phyloP scores from a whole-genome alignment of 805 yeast species.

The Wickerhamiella cacticola region DNA sequence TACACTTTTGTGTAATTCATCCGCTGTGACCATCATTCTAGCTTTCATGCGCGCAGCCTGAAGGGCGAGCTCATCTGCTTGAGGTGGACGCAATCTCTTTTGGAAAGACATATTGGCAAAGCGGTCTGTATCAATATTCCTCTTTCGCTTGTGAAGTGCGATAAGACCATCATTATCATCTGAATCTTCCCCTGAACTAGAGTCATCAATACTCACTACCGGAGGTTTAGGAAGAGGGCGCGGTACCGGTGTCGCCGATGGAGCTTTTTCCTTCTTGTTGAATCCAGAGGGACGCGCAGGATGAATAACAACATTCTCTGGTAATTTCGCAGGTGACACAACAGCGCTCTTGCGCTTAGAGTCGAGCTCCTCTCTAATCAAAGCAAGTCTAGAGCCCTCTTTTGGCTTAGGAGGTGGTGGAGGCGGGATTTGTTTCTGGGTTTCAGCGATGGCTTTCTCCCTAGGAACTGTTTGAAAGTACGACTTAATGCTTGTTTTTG shows the following conservation, averaged over 20 bases:
- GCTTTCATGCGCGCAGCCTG: constrained; percentile 70
- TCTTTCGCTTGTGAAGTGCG: constrained; percentile 16
- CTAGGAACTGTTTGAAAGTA: constrained; percentile 5
- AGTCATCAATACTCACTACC: neutral
- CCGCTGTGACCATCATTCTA: constrained; percentile 65
- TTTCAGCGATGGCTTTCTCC: constrained; percentile 2
- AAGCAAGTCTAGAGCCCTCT: constrained; percentile 1
- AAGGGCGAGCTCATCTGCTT: constrained; percentile 35
- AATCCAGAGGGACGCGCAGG: constrained; percentile 44
- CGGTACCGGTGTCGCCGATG: neutral
- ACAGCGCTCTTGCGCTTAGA: neutral
- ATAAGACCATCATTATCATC: constrained; percentile 30
- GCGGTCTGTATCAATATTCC: constrained; percentile 17
- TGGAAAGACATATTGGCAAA: constrained; percentile 4
- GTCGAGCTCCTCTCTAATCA: constrained; percentile 5
- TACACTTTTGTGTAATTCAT: constrained; percentile 57
- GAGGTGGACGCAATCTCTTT: constrained; percentile 15
- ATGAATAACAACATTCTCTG: constrained; percentile 22
- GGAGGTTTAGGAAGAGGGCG: neutral
- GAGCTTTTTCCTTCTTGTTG: constrained; percentile 30
- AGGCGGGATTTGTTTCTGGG: constrained; percentile 3
- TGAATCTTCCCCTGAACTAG: constrained; percentile 17
- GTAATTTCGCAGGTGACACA: neutral
- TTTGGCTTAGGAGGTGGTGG: neutral
- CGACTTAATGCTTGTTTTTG: neutral